Percentiles rank a stretch among this genome's conserved stretches.
Evolutionary conservation across 805 yeast species (phyloP).

Genomic region (Jamesozyma piceae): DNA sequence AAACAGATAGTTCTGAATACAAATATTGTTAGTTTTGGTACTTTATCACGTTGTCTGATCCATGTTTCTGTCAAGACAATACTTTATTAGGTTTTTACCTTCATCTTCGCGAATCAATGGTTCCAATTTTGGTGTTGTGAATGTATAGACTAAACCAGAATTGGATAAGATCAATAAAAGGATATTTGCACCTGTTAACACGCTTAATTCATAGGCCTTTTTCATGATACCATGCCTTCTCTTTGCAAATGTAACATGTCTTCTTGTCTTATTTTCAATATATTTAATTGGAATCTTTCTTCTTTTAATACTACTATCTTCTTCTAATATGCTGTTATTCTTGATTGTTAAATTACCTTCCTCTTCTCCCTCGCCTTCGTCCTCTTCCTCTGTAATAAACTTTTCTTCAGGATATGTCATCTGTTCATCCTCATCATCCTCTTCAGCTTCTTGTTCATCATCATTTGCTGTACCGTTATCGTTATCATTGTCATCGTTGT

Average conservation of each 20-base stretch:
- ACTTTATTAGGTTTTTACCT: slow-evolving; percentile 91
- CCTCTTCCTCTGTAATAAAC: slow-evolving; percentile 5
- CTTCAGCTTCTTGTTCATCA: slow-evolving; percentile 5
- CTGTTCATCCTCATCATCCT: slow-evolving; percentile 2
- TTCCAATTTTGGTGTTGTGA: slow-evolving; percentile 93
- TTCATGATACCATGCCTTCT: slow-evolving; percentile 98
- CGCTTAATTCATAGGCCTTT: slow-evolving; percentile 92
- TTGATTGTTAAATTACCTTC: neutral
- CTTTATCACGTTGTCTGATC: no score
- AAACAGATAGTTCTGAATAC: no score
- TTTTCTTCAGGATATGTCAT: neutral
- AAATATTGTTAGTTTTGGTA: no score
- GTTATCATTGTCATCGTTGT: neutral
- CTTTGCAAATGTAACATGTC: slow-evolving; percentile 95
- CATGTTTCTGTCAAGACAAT: slow-evolving; percentile 70
- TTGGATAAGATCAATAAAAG: slow-evolving; percentile 84
- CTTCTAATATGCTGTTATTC: neutral
- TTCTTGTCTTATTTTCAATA: slow-evolving; percentile 88
- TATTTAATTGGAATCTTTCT: slow-evolving; percentile 49
- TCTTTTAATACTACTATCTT: neutral
- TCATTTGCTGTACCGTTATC: slow-evolving; percentile 3
- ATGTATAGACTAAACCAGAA: slow-evolving; percentile 92
- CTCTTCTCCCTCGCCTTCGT: slow-evolving; percentile 2
- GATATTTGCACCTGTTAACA: slow-evolving; percentile 93
- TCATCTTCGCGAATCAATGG: slow-evolving; percentile 90